Evolutionary conservation across 1,284 basidiomycete genomes (phyloP).

Genomic region (Tilletiaria anomala): DNA sequence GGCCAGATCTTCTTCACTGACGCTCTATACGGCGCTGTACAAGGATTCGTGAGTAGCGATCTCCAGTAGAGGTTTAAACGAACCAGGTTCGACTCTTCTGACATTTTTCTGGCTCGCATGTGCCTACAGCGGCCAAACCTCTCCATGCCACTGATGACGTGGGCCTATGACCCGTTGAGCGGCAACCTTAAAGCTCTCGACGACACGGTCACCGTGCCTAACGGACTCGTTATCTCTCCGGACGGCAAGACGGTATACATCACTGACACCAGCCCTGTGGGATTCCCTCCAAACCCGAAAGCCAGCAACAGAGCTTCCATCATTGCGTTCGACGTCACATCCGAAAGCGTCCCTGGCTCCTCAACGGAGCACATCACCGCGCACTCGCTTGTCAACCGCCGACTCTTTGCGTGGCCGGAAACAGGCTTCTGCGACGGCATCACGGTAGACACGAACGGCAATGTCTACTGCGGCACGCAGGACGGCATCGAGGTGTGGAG

Average conservation of each 20-base stretch:
- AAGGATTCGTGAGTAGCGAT: too few species aligned
- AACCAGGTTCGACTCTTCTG: too few species aligned
- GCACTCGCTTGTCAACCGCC: slow-evolving; percentile 51
- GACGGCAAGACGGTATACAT: slow-evolving; percentile 56
- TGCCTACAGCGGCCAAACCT: too few species aligned
- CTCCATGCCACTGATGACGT: not conserved
- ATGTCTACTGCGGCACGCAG: slow-evolving; percentile 52
- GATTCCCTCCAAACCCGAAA: not conserved
- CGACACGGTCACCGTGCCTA: slow-evolving; percentile 49
- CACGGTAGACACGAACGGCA: slow-evolving; percentile 51
- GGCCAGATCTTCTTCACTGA: slow-evolving; percentile 60
- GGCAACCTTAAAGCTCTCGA: slow-evolving; percentile 55
- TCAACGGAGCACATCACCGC: not conserved
- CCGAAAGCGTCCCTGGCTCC: too few species aligned
- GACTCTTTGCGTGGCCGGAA: slow-evolving; percentile 57
- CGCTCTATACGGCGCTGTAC: slow-evolving; percentile 41
- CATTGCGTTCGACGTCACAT: slow-evolving; percentile 54
- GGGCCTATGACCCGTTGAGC: slow-evolving; percentile 32
- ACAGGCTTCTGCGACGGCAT: slow-evolving; percentile 53
- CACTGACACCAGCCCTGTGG: slow-evolving; percentile 44
- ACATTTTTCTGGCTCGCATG: too few species aligned
- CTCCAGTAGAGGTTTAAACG: too few species aligned
- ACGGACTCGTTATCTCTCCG: slow-evolving; percentile 56
- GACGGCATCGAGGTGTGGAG: slow-evolving; percentile 8
- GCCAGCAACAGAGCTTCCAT: slow-evolving; percentile 42